Conservation (phyloP, 2,329 filamentous ascomycete genomes). For the Hymenoscyphus scutula region DNA sequence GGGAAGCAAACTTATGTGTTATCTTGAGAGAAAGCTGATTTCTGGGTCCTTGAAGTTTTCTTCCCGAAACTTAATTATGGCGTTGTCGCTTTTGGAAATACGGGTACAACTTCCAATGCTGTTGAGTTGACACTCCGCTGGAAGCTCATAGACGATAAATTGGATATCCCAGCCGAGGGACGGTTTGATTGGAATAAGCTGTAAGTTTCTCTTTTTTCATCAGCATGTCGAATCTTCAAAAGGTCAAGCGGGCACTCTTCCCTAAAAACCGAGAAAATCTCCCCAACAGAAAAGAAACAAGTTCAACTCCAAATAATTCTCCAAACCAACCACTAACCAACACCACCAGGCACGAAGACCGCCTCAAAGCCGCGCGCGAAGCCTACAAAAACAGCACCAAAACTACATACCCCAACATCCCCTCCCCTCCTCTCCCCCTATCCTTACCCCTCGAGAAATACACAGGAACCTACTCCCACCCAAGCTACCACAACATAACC, state of each 20-base stretch:
- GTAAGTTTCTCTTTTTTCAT: conserved; percentile 29
- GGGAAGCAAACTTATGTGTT: too few species aligned
- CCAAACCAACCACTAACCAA: background rate
- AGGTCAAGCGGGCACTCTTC: background rate
- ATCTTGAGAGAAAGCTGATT: background rate
- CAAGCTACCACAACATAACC: conserved; percentile 40
- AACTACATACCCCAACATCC: conserved; percentile 40
- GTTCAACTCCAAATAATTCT: too few species aligned
- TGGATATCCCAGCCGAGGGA: conserved; percentile 37
- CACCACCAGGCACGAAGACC: background rate
- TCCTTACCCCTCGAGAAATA: conserved; percentile 39
- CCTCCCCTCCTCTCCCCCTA: conserved; percentile 38
- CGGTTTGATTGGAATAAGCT: conserved; percentile 39
- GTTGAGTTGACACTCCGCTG: conserved; percentile 38
- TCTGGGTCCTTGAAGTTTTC: conserved; percentile 32
- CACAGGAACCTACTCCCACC: conserved; percentile 45
- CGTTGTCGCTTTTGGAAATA: conserved; percentile 46
- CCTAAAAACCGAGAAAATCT: background rate
- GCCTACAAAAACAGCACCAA: conserved; percentile 37
- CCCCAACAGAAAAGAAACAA: too few species aligned
- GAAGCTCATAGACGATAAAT: conserved; percentile 42
- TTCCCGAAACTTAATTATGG: conserved; percentile 45
- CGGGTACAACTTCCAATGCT: conserved; percentile 40
- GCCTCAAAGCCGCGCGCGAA: conserved; percentile 22
- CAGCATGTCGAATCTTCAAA: background rate